Evolutionary conservation across 352 stramenopile genomes (phyloP).

Genomic region (Phytophthora kernoviae): DNA sequence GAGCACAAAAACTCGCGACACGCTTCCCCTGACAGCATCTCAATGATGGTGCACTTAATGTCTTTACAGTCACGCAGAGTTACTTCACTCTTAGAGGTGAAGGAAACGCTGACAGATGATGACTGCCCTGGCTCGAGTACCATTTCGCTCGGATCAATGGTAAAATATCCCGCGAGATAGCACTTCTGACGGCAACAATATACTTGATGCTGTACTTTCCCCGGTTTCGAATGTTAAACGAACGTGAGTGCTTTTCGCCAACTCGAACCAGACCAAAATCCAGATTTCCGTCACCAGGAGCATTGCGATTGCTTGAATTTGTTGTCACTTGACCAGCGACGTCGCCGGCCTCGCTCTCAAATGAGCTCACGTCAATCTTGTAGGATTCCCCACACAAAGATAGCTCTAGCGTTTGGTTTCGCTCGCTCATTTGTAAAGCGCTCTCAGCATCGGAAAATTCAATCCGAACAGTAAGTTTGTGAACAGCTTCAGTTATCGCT

Average conservation of each 20-base stretch:
- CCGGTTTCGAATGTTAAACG: conserved; percentile 89
- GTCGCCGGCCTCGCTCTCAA: conserved; percentile 45
- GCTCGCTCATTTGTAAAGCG: conserved; percentile 49
- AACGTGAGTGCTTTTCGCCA: conserved; percentile 77
- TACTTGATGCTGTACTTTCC: conserved; percentile 96
- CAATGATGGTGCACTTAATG: conserved; percentile 92
- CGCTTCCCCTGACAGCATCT: conserved; percentile 90
- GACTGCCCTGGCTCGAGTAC: conserved; percentile 75
- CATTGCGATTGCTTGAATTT: background rate
- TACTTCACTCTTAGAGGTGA: conserved; percentile 82
- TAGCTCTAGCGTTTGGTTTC: conserved; percentile 38
- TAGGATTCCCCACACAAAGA: conserved; percentile 87
- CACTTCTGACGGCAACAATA: conserved; percentile 62
- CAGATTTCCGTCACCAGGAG: conserved; percentile 63
- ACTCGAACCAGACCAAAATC: conserved; percentile 95
- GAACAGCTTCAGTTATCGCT: conserved; percentile 66
- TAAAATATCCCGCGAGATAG: conserved; percentile 66
- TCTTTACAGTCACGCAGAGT: conserved; percentile 91
- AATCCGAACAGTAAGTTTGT: conserved; percentile 65
- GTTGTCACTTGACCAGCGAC: conserved; percentile 8
- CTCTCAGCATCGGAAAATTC: conserved; percentile 87
- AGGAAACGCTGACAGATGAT: conserved; percentile 77
- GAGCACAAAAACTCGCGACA: conserved; percentile 89
- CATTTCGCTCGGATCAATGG: conserved; percentile 79
- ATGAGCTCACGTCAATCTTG: conserved; percentile 90